These are phyloP conservation scores for Populus trichocarpa DNA, from an alignment of 441 rosid genomes.

Conservation along the genomic window DNA sequence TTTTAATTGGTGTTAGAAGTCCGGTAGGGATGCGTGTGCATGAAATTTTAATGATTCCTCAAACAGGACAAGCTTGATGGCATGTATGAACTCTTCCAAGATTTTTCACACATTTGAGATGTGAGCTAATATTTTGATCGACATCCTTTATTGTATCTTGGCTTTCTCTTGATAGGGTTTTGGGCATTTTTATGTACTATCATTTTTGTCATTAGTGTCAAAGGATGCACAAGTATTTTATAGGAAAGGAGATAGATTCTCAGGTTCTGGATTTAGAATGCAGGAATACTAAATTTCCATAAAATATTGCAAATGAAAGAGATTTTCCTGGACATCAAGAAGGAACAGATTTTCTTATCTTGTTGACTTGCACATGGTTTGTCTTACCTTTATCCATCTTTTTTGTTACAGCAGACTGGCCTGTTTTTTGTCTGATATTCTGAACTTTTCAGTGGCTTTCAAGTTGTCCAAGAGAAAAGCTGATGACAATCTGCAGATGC, in stretches of 20 bases:
- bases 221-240: not conserved
- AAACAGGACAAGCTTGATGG: too few relatives aligned
- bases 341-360: not conserved
- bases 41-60: not conserved
- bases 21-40: not conserved
- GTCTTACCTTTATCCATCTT: slow-evolving; percentile 4
- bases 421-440: slow-evolving; percentile 24
- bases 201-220: not conserved
- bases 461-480: slow-evolving; percentile 92
- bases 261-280: not conserved
- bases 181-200: not conserved
- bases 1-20: not conserved
- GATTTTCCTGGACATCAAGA: not conserved
- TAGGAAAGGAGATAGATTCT: not conserved
- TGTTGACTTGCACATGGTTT: not conserved
- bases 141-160: not conserved
- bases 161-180: not conserved
- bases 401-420: slow-evolving; percentile 12
- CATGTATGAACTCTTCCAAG: not conserved
- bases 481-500: slow-evolving; percentile 73
- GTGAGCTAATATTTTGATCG: not conserved
- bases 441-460: slow-evolving; percentile 79
- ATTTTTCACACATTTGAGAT: not conserved
- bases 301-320: not conserved
- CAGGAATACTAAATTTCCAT: not conserved